These are phyloP conservation scores for Pseudonitzschia pungens DNA, from an alignment of 108 stramenopile species.

Conservation along the genomic window DNA sequence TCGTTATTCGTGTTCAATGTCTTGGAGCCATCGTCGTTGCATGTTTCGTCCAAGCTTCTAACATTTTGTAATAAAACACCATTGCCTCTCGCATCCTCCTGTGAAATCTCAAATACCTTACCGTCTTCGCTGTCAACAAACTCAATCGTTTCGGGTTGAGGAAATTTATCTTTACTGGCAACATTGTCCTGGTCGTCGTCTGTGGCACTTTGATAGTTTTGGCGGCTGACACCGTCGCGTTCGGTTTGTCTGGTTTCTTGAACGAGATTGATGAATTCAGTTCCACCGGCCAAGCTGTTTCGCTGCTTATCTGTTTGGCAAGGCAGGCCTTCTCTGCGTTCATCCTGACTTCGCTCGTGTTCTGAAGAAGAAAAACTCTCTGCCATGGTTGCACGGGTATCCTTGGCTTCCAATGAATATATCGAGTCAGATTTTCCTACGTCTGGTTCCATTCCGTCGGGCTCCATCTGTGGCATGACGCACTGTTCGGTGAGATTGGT, in stretches of 20 bases:
- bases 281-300: background rate
- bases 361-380: slow-evolving; percentile 31
- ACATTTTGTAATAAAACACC: slow-evolving; percentile 2
- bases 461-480: background rate
- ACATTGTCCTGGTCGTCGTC: background rate
- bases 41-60: slow-evolving; percentile 10
- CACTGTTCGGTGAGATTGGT: background rate
- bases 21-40: slow-evolving; percentile 14
- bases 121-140: slow-evolving; percentile 21
- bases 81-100: background rate
- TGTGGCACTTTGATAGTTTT: background rate
- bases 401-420: slow-evolving; percentile 20
- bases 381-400: slow-evolving; percentile 25
- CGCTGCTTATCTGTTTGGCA: background rate
- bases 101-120: slow-evolving; percentile 1
- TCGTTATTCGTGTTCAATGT: slow-evolving; percentile 17
- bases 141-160: slow-evolving; percentile 13
- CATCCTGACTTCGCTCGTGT: background rate
- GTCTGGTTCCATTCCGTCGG: slow-evolving; percentile 8
- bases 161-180: background rate
- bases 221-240: background rate
- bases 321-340: background rate
- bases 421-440: background rate
- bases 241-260: background rate
- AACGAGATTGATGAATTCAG: background rate